Percentiles rank a stretch among this genome's conserved stretches.
These are phyloP conservation scores for Yarrowia sp. DNA, from an alignment of 805 yeast species.

Conservation along the genomic window DNA sequence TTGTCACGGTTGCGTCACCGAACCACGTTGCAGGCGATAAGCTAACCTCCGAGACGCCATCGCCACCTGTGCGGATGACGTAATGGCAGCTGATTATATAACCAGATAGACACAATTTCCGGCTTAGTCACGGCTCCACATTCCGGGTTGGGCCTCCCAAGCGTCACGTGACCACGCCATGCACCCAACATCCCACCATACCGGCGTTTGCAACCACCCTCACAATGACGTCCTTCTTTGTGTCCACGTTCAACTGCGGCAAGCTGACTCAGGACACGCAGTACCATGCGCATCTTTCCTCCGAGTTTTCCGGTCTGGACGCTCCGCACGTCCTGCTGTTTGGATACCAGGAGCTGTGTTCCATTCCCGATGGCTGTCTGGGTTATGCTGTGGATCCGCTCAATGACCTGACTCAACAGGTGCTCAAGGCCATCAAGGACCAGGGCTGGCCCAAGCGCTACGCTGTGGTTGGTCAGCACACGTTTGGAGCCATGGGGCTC, in stretches of 20 bases:
- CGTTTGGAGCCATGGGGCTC: slow-evolving; percentile 33
- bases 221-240: slow-evolving; percentile 23
- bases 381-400: slow-evolving; percentile 31
- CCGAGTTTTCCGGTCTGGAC: not conserved
- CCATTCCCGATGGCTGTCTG: slow-evolving; percentile 39
- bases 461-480: not conserved
- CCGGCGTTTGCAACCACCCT: not conserved
- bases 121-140: no score
- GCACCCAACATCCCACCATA: not conserved
- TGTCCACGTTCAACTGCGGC: slow-evolving; percentile 38
- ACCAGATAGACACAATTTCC: no score
- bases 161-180: no score
- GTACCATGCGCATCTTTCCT: slow-evolving; percentile 27
- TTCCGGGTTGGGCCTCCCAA: no score
- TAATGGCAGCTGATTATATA: no score
- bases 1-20: no score
- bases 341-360: slow-evolving; percentile 41
- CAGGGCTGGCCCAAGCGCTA: not conserved
- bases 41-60: no score
- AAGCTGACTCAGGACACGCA: slow-evolving; percentile 31
- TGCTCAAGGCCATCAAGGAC: slow-evolving; percentile 34
- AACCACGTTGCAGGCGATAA: no score
- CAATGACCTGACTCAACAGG: slow-evolving; percentile 35
- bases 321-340: slow-evolving; percentile 37
- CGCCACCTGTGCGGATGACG: no score